These are phyloP conservation scores for Groenewaldozyma sp. DNA, from an alignment of 1,139 yeast species.

Conservation along the genomic window DNA sequence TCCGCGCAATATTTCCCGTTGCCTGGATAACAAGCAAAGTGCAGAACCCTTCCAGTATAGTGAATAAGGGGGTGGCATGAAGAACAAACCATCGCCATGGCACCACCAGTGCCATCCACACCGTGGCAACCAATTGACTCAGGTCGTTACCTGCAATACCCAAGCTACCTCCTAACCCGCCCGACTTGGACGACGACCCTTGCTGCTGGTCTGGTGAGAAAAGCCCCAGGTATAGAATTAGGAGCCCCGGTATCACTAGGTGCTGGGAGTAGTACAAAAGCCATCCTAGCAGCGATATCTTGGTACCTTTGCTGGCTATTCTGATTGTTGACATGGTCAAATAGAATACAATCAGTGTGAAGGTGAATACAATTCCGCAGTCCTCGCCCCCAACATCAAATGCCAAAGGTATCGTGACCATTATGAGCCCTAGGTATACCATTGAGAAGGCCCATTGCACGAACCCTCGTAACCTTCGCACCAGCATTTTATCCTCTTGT, in stretches of 20 bases:
- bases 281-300: conserved; percentile 42
- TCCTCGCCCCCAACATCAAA: conserved; percentile 88
- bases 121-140: too few relatives aligned
- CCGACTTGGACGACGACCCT: conserved; percentile 3
- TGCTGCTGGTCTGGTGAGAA: conserved; percentile 28
- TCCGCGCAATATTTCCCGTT: conserved; percentile 70
- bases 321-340: conserved; percentile 66
- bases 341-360: conserved; percentile 61
- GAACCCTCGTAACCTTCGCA: conserved; percentile 10
- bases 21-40: conserved; percentile 84
- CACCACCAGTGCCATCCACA: conserved; percentile 33
- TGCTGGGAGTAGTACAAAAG: conserved; percentile 72
- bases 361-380: conserved; percentile 83
- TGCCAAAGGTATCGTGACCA: conserved; percentile 85
- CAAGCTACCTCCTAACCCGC: background rate
- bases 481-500: background rate
- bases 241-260: conserved; percentile 68
- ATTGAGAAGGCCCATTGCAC: conserved; percentile 23
- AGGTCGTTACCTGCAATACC: too few relatives aligned
- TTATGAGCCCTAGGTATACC: conserved; percentile 46
- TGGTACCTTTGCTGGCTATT: conserved; percentile 42
- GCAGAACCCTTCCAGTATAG: conserved; percentile 87
- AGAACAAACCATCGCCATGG: conserved; percentile 65
- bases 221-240: conserved; percentile 61
- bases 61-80: conserved; percentile 81